phyloP scores from a whole-genome alignment of 2,329 filamentous ascomycete species.

The Dactylonectria estremocensis region DNA sequence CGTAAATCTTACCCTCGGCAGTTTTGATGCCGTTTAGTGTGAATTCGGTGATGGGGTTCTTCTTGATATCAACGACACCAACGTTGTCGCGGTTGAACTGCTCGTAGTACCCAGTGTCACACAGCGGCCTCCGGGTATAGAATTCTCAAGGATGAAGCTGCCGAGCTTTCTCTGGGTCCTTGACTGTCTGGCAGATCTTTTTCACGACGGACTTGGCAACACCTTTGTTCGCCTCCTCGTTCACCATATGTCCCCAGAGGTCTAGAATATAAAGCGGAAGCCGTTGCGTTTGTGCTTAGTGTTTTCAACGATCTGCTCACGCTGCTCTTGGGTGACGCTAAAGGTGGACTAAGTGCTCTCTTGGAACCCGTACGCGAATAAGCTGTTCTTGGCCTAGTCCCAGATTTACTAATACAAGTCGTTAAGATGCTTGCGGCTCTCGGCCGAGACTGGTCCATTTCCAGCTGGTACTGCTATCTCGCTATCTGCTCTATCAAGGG shows the following conservation, averaged over 20 bases:
- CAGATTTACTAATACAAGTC: background rate
- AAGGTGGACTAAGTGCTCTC: background rate
- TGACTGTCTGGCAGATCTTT: slow-evolving; percentile 2
- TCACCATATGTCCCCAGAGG: background rate
- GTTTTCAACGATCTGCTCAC: background rate
- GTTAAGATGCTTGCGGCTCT: background rate
- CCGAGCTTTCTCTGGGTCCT: background rate
- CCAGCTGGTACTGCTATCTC: slow-evolving; percentile 1
- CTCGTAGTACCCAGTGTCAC: slow-evolving; percentile 1
- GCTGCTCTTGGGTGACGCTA: background rate
- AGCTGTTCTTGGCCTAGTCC: background rate
- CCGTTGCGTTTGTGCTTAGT: background rate
- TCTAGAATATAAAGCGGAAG: background rate
- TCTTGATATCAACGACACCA: slow-evolving; percentile 1
- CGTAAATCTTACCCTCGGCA: background rate
- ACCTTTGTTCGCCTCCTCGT: background rate
- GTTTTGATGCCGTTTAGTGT: background rate
- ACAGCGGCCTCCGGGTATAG: background rate
- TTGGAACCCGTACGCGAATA: background rate
- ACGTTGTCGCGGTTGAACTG: slow-evolving; percentile 1
- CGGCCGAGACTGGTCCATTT: background rate
- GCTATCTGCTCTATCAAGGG: too few relatives aligned
- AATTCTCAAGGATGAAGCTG: slow-evolving; percentile 1
- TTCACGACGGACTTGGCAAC: background rate
- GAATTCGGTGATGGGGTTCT: slow-evolving; percentile 4